Evolutionary conservation across 371 early-diverging fungal species (phyloP).

Genomic region (Dichotomocladium elegans): DNA sequence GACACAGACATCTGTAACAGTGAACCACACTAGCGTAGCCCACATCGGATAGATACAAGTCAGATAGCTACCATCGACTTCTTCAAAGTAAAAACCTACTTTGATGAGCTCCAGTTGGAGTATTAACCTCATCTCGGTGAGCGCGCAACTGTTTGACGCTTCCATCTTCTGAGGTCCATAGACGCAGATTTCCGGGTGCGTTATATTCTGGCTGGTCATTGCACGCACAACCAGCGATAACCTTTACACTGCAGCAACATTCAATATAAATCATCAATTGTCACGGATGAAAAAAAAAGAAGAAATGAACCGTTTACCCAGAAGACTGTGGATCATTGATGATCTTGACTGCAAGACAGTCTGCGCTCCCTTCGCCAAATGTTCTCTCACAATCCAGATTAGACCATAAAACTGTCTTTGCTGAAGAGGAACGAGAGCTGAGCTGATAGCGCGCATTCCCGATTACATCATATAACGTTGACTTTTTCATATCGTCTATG

Average conservation of each 20-base stretch:
- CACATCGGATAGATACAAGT: too few species aligned
- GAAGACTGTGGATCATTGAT: too few species aligned
- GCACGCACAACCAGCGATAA: slow-evolving; percentile 30
- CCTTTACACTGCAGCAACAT: slow-evolving; percentile 8
- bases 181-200: slow-evolving; percentile 34
- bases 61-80: too few species aligned
- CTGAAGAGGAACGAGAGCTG: not conserved
- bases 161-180: slow-evolving; percentile 22
- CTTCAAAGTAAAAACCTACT: not conserved
- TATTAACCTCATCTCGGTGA: slow-evolving; percentile 10
- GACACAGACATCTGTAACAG: slow-evolving; percentile 33
- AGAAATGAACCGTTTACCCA: too few species aligned
- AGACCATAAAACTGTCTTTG: slow-evolving; percentile 8
- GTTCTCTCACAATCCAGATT: slow-evolving; percentile 14
- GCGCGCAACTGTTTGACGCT: slow-evolving; percentile 10
- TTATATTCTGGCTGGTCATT: slow-evolving; percentile 38
- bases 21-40: slow-evolving; percentile 42
- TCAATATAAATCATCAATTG: too few species aligned
- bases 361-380: slow-evolving; percentile 39
- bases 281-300: too few species aligned
- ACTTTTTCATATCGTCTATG: too few species aligned
- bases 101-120: slow-evolving; percentile 2
- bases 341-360: slow-evolving; percentile 25
- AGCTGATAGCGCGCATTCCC: not conserved
- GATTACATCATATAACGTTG: not conserved